These are phyloP conservation scores for Allodekkera sacchari DNA, from an alignment of 805 yeast genomes.

Conservation along the genomic window DNA sequence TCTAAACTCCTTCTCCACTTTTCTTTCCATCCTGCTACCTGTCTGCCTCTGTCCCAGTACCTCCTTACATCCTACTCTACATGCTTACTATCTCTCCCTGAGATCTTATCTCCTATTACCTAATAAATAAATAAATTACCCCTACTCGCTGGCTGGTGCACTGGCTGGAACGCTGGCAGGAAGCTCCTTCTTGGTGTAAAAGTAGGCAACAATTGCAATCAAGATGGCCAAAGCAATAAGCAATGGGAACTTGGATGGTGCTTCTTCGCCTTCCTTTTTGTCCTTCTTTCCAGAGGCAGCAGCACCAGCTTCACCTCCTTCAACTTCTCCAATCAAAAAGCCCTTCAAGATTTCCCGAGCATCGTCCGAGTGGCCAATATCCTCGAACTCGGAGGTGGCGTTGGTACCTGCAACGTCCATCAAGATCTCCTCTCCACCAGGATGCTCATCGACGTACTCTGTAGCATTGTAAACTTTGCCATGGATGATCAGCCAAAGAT, in stretches of 20 bases:
- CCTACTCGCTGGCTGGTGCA: too few relatives aligned
- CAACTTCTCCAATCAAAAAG: conserved; percentile 70
- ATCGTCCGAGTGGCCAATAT: conserved; percentile 96
- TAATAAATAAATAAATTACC: too few relatives aligned
- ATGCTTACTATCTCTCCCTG: too few relatives aligned
- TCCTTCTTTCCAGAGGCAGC: conserved; percentile 8
- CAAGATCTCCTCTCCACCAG: conserved; percentile 65
- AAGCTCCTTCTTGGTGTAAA: conserved; percentile 19
- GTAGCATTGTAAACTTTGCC: conserved; percentile 75
- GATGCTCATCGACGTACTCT: conserved; percentile 67
- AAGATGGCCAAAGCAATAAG: conserved; percentile 28
- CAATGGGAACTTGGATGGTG: conserved; percentile 22
- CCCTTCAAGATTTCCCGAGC: conserved; percentile 71
- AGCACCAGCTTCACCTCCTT: conserved; percentile 38
- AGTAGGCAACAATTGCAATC: conserved; percentile 37
- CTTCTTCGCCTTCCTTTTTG: conserved; percentile 13
- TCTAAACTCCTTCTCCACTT: too few relatives aligned
- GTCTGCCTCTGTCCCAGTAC: too few relatives aligned
- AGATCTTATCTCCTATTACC: too few relatives aligned
- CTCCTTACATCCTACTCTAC: too few relatives aligned
- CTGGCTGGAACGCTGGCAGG: too few relatives aligned
- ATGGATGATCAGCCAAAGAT: conserved; percentile 78
- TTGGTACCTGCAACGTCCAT: conserved; percentile 73
- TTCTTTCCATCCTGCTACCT: too few relatives aligned
- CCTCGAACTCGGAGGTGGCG: conserved; percentile 67